Percentiles rank a stretch among this genome's conserved stretches.
Evolutionary conservation across 805 yeast genomes (phyloP).

Genomic region (Candida methanosorbosa): DNA sequence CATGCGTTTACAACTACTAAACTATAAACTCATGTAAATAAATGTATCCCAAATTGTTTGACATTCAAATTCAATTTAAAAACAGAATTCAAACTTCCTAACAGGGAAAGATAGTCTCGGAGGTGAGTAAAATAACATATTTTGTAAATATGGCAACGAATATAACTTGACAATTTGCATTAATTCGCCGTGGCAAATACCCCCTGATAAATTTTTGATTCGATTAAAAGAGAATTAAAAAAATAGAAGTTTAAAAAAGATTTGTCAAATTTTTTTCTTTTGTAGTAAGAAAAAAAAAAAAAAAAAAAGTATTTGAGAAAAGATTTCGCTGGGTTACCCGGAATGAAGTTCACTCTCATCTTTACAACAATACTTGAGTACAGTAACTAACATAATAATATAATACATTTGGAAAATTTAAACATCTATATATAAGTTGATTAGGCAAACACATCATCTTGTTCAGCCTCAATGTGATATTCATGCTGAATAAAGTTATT

Average conservation of each 20-base stretch:
- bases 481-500: constrained; percentile 62
- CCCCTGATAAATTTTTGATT: constrained; percentile 53
- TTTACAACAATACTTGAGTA: no score
- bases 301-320: no score
- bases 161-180: constrained; percentile 51
- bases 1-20: no score
- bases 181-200: constrained; percentile 63
- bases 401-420: no score
- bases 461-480: constrained; percentile 51
- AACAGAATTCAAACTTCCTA: constrained; percentile 54
- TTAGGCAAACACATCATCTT: constrained; percentile 53
- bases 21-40: background rate
- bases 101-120: constrained; percentile 43
- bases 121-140: constrained; percentile 30
- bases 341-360: no score
- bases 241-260: background rate
- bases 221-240: constrained; percentile 21
- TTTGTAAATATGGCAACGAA: constrained; percentile 51
- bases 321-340: no score
- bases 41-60: constrained; percentile 37
- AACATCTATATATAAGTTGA: background rate
- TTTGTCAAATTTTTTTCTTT: background rate
- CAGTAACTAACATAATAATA: no score
- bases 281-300: background rate
- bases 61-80: constrained; percentile 52